Percentiles rank a stretch among this genome's conserved stretches.
phyloP scores from a whole-genome alignment of 345 rosid species.

The Salix caprea region DNA sequence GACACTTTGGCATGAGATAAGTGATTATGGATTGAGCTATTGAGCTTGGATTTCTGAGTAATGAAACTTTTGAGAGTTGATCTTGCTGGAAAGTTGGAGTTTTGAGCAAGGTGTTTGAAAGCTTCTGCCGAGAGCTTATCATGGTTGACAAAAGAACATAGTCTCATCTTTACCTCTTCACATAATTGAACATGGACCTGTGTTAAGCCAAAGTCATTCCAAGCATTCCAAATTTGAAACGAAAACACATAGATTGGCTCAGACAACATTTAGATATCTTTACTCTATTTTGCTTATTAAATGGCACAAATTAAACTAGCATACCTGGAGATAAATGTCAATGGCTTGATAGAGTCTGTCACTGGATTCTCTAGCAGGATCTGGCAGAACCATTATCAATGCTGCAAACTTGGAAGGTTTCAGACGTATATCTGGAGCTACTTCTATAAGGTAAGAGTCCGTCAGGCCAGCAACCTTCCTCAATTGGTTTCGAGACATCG shows the following conservation, averaged over 20 bases:
- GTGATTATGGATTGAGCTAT: background rate
- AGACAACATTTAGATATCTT: background rate
- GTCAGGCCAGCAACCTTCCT: constrained; percentile 39
- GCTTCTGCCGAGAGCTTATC: constrained; percentile 44
- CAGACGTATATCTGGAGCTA: constrained; percentile 41
- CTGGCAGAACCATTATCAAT: constrained; percentile 36
- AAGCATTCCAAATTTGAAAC: background rate
- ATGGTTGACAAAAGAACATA: constrained; percentile 34
- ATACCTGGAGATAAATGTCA: constrained; percentile 51
- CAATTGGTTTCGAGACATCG: constrained; percentile 2
- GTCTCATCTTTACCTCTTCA: constrained; percentile 32
- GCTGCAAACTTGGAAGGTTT: constrained; percentile 36
- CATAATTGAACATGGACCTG: constrained; percentile 41
- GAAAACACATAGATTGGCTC: background rate
- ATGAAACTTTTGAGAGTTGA: constrained; percentile 24
- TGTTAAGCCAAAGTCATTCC: background rate
- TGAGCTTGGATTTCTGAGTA: constrained; percentile 25
- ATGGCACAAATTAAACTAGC: background rate
- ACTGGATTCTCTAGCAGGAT: constrained; percentile 37
- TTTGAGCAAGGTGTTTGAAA: constrained; percentile 26
- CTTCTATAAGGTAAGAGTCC: constrained; percentile 48
- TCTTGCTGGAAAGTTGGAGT: constrained; percentile 40
- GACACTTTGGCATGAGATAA: background rate
- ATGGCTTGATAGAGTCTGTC: constrained; percentile 44
- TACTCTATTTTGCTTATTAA: background rate